Base-by-base conservation (phyloP, 2,329 filamentous ascomycete species). In the Blumeria hordei region DNA sequence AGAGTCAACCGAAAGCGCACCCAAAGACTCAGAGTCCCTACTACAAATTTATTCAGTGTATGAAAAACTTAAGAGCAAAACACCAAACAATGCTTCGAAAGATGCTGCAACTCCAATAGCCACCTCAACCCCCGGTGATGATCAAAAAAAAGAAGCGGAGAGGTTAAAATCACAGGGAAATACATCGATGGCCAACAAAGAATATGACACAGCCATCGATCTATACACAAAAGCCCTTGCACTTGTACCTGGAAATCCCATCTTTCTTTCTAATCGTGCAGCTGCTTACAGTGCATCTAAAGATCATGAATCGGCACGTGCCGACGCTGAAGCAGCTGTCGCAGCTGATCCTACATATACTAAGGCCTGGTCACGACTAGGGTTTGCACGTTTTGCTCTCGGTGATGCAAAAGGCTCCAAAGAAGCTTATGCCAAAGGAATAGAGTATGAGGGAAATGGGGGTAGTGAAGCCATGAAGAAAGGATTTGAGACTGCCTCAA, bases 381-480 rank as follows among this genome's bases (percentile, higher is more conserved):
- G 92, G 18, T 80, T 96, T 41, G 92, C 92, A 45, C 79, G 83
- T 58, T 98, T 90, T 69, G 90, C 90, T 14, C 77, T 95, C 54
- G 90, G 88, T 36, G 90, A 98, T 65, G 83, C 87, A 56, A 81
- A 83, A 69, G 92, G 87, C 53, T 83, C 85, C 59, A 94, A 95
- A 82, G 88, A 96, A 63, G 92, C 92, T 16, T 98, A 98, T 70
- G 73, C 82, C 69, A 78, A 85, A 67, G 92, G 92, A 54, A 96
- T 98, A 65, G 85, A 94, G 67, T 78, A 87, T 60, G 92, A 98
- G 69, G 90, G 92, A 54, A 92, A 81, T 65, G 92, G 92, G 55
- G 92, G 92, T 58, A 93, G 85, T 62, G 88, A 96, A 14, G 88
- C 90, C 58, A 96, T 96, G 92, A 90, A 88, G 74, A 93, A 90